phyloP scores from a whole-genome alignment of 306 rosid genomes.

The Datisca glomerata region DNA sequence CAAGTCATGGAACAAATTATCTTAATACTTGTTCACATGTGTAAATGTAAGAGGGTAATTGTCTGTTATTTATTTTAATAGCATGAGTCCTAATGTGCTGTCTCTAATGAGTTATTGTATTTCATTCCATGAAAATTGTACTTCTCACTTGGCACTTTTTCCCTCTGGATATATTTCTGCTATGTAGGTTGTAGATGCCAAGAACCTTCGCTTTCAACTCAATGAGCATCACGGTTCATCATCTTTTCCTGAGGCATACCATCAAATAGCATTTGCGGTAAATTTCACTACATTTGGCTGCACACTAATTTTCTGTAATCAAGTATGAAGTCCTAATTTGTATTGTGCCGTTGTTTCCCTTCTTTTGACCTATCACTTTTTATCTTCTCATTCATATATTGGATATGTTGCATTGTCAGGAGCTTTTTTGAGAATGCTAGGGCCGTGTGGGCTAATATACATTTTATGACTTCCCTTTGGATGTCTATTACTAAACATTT shows the following conservation, averaged over 20 bases:
- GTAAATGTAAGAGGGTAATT: neutral
- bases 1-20: too few species aligned
- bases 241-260: constrained; percentile 78
- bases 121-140: neutral
- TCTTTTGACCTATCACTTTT: too few species aligned
- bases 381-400: too few species aligned
- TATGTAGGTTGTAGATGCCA: constrained; percentile 78
- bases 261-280: constrained; percentile 95
- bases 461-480: too few species aligned
- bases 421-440: too few species aligned
- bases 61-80: neutral
- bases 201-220: constrained; percentile 71
- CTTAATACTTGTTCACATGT: neutral
- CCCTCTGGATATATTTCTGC: constrained; percentile 14
- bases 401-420: too few species aligned
- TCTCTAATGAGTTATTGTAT: neutral
- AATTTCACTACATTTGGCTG: too few species aligned
- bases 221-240: constrained; percentile 47
- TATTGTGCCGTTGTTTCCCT: too few species aligned
- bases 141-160: neutral
- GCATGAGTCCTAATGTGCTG: neutral
- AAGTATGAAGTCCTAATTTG: too few species aligned
- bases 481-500: too few species aligned
- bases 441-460: too few species aligned
- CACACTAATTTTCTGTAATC: too few species aligned